Evolutionary conservation across 805 yeast genomes (phyloP).

Genomic region (Sugiyamaella americana): DNA sequence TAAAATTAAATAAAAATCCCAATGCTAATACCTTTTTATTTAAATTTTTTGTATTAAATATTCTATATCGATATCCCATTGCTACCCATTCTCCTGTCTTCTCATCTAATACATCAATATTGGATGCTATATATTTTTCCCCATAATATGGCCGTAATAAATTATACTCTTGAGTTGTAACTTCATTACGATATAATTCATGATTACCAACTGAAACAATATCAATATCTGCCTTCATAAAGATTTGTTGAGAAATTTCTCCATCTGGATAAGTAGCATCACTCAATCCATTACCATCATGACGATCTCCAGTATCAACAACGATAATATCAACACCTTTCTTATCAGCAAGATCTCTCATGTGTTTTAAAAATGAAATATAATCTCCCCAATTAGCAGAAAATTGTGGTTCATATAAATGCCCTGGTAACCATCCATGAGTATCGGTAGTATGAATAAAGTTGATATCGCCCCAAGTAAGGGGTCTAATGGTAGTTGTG

Average conservation of each 20-base stretch:
- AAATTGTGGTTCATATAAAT: slow-evolving; percentile 66
- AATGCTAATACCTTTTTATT: slow-evolving; percentile 54
- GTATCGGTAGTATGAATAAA: slow-evolving; percentile 94
- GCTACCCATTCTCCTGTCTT: slow-evolving; percentile 39
- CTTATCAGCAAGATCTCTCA: slow-evolving; percentile 41
- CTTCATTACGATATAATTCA: slow-evolving; percentile 68
- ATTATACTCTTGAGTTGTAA: slow-evolving; percentile 60
- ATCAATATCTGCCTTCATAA: slow-evolving; percentile 62
- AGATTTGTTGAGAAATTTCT: slow-evolving; percentile 50
- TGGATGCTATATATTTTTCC: slow-evolving; percentile 52
- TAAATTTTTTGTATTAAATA: slow-evolving; percentile 56
- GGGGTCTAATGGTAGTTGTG: slow-evolving; percentile 10
- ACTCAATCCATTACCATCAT: slow-evolving; percentile 87
- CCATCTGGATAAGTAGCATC: slow-evolving; percentile 80
- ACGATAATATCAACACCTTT: slow-evolving; percentile 58
- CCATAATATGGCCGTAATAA: slow-evolving; percentile 48
- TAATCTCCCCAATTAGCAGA: slow-evolving; percentile 93
- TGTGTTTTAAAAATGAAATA: slow-evolving; percentile 53
- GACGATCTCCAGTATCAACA: slow-evolving; percentile 88
- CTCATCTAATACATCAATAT: slow-evolving; percentile 31
- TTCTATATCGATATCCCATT: slow-evolving; percentile 61
- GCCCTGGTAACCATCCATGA: slow-evolving; percentile 94
- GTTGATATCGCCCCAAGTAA: slow-evolving; percentile 67
- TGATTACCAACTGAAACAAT: slow-evolving; percentile 85
- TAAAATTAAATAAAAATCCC: slow-evolving; percentile 76